phyloP scores from a whole-genome alignment of 495 filamentous ascomycete species.

The Talaromyces trachyspermus region DNA sequence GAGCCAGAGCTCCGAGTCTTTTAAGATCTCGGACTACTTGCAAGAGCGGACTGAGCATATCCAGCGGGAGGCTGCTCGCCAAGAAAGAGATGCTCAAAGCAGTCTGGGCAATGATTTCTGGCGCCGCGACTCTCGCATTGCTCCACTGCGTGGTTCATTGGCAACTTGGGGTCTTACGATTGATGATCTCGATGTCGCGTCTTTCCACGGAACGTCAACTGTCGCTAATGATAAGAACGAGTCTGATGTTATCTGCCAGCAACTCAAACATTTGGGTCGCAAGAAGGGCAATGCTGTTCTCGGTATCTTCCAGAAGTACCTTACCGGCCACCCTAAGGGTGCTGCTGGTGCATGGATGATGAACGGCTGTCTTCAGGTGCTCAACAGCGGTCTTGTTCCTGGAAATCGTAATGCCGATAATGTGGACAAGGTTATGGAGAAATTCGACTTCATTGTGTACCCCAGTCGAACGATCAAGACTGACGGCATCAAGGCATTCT shows the following conservation, averaged over 20 bases:
- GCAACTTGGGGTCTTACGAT: constrained; percentile 98
- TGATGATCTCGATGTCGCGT: constrained; percentile 89
- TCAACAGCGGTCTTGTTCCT: constrained; percentile 88
- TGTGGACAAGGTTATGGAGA: constrained; percentile 88
- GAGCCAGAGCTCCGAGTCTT: constrained; percentile 55
- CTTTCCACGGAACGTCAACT: constrained; percentile 98
- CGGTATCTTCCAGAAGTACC: constrained; percentile 99
- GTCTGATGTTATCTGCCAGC: constrained; percentile 94
- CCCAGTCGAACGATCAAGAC: constrained; percentile 93
- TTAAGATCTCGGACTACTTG: constrained; percentile 78
- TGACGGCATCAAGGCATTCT: constrained; percentile 96
- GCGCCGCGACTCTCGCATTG: constrained; percentile 89
- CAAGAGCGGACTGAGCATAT: constrained; percentile 80
- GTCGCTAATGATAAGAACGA: constrained; percentile 99
- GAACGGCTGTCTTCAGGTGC: constrained; percentile 91
- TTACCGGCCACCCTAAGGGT: constrained; percentile 98
- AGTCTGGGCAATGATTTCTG: constrained; percentile 97
- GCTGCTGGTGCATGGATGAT: constrained; percentile 99
- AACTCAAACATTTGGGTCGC: constrained; percentile 89
- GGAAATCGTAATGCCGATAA: constrained; percentile 99
- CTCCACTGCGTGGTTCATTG: constrained; percentile 86
- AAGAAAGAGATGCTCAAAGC: constrained; percentile 84
- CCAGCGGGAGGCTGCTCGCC: constrained; percentile 77
- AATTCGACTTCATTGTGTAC: constrained; percentile 97
- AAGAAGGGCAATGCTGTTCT: constrained; percentile 92